A percentile compares a stretch with the other conserved stretches of the same genome.
Evolutionary conservation across 2,329 filamentous ascomycete species (phyloP).

Genomic region (Verticillium tricorpus): DNA sequence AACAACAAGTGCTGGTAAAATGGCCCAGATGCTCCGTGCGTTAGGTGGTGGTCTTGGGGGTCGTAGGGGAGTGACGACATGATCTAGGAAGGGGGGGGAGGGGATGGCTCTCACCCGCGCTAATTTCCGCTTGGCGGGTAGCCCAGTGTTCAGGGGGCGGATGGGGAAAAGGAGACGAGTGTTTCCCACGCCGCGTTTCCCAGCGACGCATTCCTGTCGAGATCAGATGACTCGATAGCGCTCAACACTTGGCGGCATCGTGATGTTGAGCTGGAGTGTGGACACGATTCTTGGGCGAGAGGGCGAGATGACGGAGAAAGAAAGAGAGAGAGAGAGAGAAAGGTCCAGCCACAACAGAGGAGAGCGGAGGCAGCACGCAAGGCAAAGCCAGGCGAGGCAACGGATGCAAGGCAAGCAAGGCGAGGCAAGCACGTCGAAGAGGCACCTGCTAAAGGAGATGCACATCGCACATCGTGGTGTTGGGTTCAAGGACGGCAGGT

Average conservation of each 20-base stretch:
- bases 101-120: not conserved
- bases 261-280: not conserved
- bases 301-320: no score
- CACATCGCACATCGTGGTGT: not conserved
- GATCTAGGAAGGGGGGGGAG: not conserved
- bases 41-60: not conserved
- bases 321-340: not conserved
- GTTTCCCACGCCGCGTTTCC: not conserved
- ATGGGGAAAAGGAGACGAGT: not conserved
- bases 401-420: not conserved
- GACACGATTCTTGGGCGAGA: no score
- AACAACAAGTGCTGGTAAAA: not conserved
- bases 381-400: no score
- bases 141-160: not conserved
- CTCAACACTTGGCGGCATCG: not conserved
- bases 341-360: not conserved
- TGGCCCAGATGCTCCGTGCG: not conserved
- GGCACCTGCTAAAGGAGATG: not conserved
- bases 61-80: not conserved
- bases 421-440: not conserved
- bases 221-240: not conserved
- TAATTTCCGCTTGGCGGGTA: not conserved
- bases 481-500: not conserved
- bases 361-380: not conserved
- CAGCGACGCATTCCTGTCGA: not conserved